These are phyloP conservation scores for Clitocybe nebularis DNA, from an alignment of 1,284 basidiomycete genomes.

Conservation along the genomic window DNA sequence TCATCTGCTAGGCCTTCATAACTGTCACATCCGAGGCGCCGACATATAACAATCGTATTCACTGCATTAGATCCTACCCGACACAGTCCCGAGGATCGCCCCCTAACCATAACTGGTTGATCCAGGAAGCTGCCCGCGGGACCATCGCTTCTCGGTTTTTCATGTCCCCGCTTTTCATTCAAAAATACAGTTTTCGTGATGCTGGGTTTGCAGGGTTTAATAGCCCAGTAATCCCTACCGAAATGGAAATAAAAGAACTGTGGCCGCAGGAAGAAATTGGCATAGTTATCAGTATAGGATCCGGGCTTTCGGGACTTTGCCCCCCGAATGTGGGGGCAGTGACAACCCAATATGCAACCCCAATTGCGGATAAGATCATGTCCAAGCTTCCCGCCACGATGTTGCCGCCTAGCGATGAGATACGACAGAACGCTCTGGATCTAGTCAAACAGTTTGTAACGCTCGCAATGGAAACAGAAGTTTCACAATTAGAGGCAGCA, in stretches of 20 bases:
- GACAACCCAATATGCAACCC: no score
- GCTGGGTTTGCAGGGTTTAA: constrained; percentile 22
- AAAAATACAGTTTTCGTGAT: constrained; percentile 19
- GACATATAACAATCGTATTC: constrained; percentile 17
- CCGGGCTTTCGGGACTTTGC: no score
- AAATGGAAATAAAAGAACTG: constrained; percentile 15
- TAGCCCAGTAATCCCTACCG: constrained; percentile 19
- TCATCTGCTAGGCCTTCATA: constrained; percentile 16
- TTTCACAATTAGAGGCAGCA: constrained; percentile 10
- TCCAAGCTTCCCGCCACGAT: no score
- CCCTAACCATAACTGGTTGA: constrained; percentile 18
- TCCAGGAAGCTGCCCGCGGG: constrained; percentile 19
- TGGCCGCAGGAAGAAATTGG: no score
- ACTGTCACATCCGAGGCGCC: constrained; percentile 21
- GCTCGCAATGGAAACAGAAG: constrained; percentile 16
- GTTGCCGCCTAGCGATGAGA: no score
- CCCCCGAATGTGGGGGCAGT: no score
- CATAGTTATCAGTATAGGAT: no score
- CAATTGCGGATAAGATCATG: no score
- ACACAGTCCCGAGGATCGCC: constrained; percentile 9
- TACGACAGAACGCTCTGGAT: constrained; percentile 9
- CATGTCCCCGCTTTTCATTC: constrained; percentile 13
- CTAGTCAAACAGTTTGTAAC: constrained; percentile 16
- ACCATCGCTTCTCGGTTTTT: constrained; percentile 18
- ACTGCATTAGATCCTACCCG: constrained; percentile 19